These are phyloP conservation scores for Entoloma clypeatum DNA, from an alignment of 1,284 basidiomycete genomes.

Conservation along the genomic window DNA sequence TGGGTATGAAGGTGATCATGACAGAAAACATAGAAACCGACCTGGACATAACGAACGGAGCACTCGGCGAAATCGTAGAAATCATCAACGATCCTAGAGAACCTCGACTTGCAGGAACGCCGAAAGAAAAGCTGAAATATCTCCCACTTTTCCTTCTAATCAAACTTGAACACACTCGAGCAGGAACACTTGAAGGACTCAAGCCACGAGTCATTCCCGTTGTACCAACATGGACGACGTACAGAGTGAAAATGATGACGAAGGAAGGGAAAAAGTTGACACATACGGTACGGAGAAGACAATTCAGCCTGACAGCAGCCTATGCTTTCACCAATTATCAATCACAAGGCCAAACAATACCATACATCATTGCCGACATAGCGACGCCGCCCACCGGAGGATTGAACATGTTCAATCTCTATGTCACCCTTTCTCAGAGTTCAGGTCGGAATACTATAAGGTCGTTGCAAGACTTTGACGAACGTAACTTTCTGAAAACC, in stretches of 20 bases:
- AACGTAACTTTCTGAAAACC: too few relatives aligned
- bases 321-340: constrained; percentile 29
- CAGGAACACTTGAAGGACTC: constrained; percentile 8
- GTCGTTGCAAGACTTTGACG: constrained; percentile 28
- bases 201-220: constrained; percentile 14
- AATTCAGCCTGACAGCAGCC: constrained; percentile 21
- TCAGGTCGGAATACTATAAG: constrained; percentile 24
- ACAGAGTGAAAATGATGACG: constrained; percentile 2
- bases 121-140: constrained; percentile 20
- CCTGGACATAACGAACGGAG: constrained; percentile 38
- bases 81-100: constrained; percentile 30
- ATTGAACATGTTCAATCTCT: constrained; percentile 26
- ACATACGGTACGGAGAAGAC: constrained; percentile 7
- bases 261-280: constrained; percentile 1
- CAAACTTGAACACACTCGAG: constrained; percentile 4
- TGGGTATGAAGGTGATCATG: constrained; percentile 44
- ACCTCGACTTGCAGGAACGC: constrained; percentile 8
- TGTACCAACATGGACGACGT: constrained; percentile 6
- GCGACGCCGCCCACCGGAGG: constrained; percentile 20
- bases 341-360: constrained; percentile 28
- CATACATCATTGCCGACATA: constrained; percentile 23
- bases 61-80: constrained; percentile 30
- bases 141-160: constrained; percentile 31
- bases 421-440: constrained; percentile 32
- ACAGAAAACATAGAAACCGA: constrained; percentile 38